Evolutionary conservation across 1,139 yeast genomes (phyloP), one percentile per base, ranked within the genome.

Genomic region (Arxiozyma bovina): DNA sequence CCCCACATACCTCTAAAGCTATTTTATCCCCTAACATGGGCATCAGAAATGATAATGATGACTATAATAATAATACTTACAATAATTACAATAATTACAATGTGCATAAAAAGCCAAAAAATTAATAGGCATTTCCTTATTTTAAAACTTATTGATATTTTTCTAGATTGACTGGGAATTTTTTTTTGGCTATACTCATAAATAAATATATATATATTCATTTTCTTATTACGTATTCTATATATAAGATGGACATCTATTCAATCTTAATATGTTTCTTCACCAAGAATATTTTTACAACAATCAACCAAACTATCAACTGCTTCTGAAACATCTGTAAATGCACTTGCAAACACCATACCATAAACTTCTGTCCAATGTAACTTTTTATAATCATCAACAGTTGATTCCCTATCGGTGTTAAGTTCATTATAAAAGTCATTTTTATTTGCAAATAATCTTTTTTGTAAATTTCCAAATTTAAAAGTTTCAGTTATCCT

Each of bases 361-460:
- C 77, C 78, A 58, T 77, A 80, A 25, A 77, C 74, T 53, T 74
- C 74, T 8, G 74, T 71, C 81, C 81, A 77, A 54, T 73, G 72
- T 9, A 68, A 58, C 55, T 67, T 68, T 55, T 69, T 68, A 30
- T 66, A 62, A 42, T 63, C 64, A 22, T 65, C 63, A 42, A 51
- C 50, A 1, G 51, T 45, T 18, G 27, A 23, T 12, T 53, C 49
- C 3, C 38, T 34, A 18, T 30, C 25, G 3, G 30, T 40, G 21
- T 17, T n/a, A 8, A 23, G 25, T 23, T 44, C 52, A 23, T 40
- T 22, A 17, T 27, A 6, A 7, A 18, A 25, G 9, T 41, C 44
- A 34, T 23, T 48, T 11, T 18, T 50, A 17, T 47, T 54, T 40
- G 50, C 48, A 47, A 48, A 49, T 20, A 52, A 12, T 38, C 34